Base-by-base conservation (phyloP, 441 rosid genomes). In the Euphorbia celastroides region DNA sequence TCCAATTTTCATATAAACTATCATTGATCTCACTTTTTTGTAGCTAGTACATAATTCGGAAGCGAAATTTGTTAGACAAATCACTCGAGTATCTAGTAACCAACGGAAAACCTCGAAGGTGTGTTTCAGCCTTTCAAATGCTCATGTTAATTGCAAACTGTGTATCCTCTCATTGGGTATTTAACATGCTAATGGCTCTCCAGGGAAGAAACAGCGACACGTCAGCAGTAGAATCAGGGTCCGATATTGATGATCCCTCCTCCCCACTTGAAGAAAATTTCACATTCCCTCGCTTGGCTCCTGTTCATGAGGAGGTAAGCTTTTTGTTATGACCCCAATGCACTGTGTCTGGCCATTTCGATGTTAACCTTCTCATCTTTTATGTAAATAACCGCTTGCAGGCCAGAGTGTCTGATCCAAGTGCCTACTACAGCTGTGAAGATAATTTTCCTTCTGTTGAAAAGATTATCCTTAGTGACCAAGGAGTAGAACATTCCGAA, bases 41-140 rank as follows among this genome's bases (percentile, higher is more conserved):
- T 72, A 94, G 99, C 82, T 89, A 70, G 92, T 91, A 69, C 76
- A 71, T 77, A 83, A 81, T 52, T 84, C 72, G 48, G 96, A 81
- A 62, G 86, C 88, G 65, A 75, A 86, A 26, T 76, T 80, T 74
- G 81, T 84, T 72, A 76, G 86, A 77, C 89, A 89, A 70, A 80
- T 83, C 55, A 80, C 88, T 31, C 74, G 90, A 76, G 79, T 82
- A 54, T 78, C 86, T 10, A 66, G 65, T 73, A 81, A 83, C 70
- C 81, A 75, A 22, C 83, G 81, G 63, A 77, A 80, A 65, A 77
- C 62, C 63, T 69, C 73, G 17, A 85, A 81, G 95, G 97, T 75
- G 78, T 70, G 79, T 50, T n/a, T 51, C n/a, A 20, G 13, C 56
- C n/a, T 38, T 38, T 22, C 26, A 42, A 28, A 42, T 61, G 38